phyloP scores from a whole-genome alignment of 306 rosid genomes.

The Vicia sativa region DNA sequence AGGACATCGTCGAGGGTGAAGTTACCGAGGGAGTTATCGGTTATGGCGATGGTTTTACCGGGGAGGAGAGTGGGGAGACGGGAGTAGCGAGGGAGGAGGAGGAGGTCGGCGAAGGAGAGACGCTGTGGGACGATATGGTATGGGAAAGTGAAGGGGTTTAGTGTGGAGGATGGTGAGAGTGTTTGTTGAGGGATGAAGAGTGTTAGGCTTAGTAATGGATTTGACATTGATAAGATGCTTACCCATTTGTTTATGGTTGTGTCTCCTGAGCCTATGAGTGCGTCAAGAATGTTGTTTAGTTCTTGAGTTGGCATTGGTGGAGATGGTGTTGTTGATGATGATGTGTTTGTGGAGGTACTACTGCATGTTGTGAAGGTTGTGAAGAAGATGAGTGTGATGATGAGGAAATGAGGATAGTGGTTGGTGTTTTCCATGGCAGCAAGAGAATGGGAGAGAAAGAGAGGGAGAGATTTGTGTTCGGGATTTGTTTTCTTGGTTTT shows the following conservation, averaged over 20 bases:
- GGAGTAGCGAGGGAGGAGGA: constrained; percentile 46
- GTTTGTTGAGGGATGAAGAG: constrained; percentile 61
- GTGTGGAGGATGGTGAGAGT: not conserved
- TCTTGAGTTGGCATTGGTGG: constrained; percentile 32
- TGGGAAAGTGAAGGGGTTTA: constrained; percentile 56
- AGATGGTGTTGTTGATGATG: not conserved
- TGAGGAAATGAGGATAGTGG: not conserved
- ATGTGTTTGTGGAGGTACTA: not conserved
- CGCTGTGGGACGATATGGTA: constrained; percentile 80
- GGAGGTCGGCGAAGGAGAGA: constrained; percentile 68
- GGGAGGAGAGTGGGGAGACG: constrained; percentile 80
- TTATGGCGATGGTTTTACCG: constrained; percentile 50
- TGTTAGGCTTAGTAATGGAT: constrained; percentile 51
- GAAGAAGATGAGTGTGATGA: not conserved
- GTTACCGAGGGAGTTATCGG: constrained; percentile 50
- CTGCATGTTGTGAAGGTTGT: not conserved
- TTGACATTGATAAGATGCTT: constrained; percentile 40
- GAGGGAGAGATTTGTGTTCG: too few species aligned
- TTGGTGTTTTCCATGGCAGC: constrained; percentile 6
- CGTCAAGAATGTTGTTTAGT: constrained; percentile 64
- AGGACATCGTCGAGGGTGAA: constrained; percentile 55
- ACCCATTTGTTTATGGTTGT: constrained; percentile 51
- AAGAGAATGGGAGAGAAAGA: not conserved
- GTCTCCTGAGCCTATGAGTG: constrained; percentile 67
- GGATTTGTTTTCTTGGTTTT: constrained; percentile 1